Base-by-base conservation (phyloP, 2,329 filamentous ascomycete species). In the Neopestalotiopsis rosae region DNA sequence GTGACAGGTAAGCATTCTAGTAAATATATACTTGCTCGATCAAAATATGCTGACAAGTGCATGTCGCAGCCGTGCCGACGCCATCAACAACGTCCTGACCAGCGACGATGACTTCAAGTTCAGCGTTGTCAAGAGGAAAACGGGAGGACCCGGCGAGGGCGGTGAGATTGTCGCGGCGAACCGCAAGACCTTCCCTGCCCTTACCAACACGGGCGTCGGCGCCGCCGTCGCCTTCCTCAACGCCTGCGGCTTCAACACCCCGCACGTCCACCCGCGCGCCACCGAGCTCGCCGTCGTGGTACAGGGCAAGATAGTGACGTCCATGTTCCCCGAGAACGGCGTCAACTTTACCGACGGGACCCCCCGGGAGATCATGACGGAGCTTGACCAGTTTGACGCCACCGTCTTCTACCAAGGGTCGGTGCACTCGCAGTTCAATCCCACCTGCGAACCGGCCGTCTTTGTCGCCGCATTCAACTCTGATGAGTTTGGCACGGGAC, bases 361-460 rank as follows among this genome's bases (percentile, higher is more conserved):
- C 30, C 82, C 79, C 28, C 79, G 84, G 42, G 73, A 79, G 67
- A 65, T 83, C 68, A 67, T 67, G 65, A 80, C 79, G 72, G 76
- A 73, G 40, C 76, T 89, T 52, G 73, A 72, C 12, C 76, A 79
- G 69, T 81, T 82, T 76, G 82, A 85, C 77, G 85, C 87, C 79
- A 86, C 85, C 2, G 82, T 85, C 62, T 88, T 89, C 79, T 86
- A 84, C 72, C 83, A 85, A 75, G 88, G 87, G 32, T 81, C 83
- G 5, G 75, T 88, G 28, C 88, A 90, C 78, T 85, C 83, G 7
- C 85, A 88, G 73, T 87, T 83, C 76, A 90, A 89, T 79, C 86
- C 87, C 1, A 79, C 83, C 71, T 89, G 87, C 77, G 79, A 82
- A 58, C 77, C 82, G 45, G 84, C 83, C 67, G 79, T 83, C 24